Conservation (phyloP, 441 rosid species). For the Gossypium lobatum region DNA sequence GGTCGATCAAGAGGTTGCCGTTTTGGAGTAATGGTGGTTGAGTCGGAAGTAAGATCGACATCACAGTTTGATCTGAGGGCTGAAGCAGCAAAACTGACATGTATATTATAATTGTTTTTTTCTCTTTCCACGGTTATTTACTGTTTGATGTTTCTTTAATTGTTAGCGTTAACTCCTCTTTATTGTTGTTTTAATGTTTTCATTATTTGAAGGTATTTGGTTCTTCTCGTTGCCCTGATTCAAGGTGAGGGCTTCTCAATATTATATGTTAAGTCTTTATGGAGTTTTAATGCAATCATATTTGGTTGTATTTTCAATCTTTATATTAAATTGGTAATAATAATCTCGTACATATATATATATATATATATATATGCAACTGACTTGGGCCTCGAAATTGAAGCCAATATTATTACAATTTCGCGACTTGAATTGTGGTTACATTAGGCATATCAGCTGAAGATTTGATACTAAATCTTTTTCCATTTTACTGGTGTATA, state of each 20-base stretch:
- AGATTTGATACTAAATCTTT: no score
- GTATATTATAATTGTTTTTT: conserved; percentile 49
- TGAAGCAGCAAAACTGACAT: conserved; percentile 21
- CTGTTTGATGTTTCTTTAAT: conserved; percentile 18
- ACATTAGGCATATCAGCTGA: no score
- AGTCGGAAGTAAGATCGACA: background rate
- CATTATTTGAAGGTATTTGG: conserved; percentile 26
- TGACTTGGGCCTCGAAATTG: no score
- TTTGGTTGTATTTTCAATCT: background rate
- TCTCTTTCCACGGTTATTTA: conserved; percentile 17
- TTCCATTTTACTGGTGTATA: no score
- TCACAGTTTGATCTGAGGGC: conserved; percentile 20
- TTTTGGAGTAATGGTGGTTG: conserved; percentile 45
- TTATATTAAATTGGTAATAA: background rate
- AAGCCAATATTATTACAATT: no score
- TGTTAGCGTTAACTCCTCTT: conserved; percentile 14
- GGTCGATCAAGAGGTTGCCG: conserved; percentile 82
- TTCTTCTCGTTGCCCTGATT: conserved; percentile 14
- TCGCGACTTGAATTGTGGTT: no score
- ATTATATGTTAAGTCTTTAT: conserved; percentile 14
- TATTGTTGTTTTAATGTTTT: conserved; percentile 25
- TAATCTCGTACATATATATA: no score
- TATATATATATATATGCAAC: no score
- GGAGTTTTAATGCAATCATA: background rate
- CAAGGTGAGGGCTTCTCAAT: conserved; percentile 13